These are phyloP conservation scores for Diutina catenulata DNA, from an alignment of 1,139 yeast genomes.

Conservation along the genomic window DNA sequence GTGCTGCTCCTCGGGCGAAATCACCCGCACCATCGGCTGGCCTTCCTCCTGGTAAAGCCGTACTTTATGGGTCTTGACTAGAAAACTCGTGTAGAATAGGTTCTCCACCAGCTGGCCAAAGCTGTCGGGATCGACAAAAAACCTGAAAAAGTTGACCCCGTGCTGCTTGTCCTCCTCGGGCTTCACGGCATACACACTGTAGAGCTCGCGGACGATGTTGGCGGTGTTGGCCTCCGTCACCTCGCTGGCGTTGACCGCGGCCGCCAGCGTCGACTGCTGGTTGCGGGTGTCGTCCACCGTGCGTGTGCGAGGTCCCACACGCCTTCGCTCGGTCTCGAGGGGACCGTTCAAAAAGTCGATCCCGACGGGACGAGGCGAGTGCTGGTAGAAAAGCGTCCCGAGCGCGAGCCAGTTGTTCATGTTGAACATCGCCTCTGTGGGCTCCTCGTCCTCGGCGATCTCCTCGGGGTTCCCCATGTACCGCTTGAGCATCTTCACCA, in stretches of 20 bases:
- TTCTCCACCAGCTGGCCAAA: conserved; percentile 77
- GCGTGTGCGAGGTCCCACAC: conserved; percentile 22
- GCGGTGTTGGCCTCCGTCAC: conserved; percentile 48
- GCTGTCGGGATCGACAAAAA: conserved; percentile 63
- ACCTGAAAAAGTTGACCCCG: conserved; percentile 48
- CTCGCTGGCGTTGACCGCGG: conserved; percentile 37
- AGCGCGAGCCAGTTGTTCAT: conserved; percentile 46
- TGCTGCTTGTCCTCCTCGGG: conserved; percentile 13
- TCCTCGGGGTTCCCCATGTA: conserved; percentile 19
- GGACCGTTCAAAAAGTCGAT: conserved; percentile 65
- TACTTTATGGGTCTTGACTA: conserved; percentile 62
- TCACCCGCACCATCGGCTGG: conserved; percentile 18
- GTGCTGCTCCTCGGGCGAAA: not conserved
- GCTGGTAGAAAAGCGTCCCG: conserved; percentile 41
- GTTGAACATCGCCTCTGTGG: conserved; percentile 17
- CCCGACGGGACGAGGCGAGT: conserved; percentile 37
- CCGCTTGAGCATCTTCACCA: conserved; percentile 25
- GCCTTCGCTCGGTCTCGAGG: conserved; percentile 47
- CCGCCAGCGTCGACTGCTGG: conserved; percentile 38
- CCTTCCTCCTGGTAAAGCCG: conserved; percentile 39
- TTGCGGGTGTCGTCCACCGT: conserved; percentile 30
- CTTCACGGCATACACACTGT: conserved; percentile 24
- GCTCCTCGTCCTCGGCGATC: conserved; percentile 9
- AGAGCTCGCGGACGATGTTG: conserved; percentile 40
- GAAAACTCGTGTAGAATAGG: conserved; percentile 68